phyloP scores from a whole-genome alignment of 2,329 filamentous ascomycete genomes.

The Sarocladiaceae sp. region DNA sequence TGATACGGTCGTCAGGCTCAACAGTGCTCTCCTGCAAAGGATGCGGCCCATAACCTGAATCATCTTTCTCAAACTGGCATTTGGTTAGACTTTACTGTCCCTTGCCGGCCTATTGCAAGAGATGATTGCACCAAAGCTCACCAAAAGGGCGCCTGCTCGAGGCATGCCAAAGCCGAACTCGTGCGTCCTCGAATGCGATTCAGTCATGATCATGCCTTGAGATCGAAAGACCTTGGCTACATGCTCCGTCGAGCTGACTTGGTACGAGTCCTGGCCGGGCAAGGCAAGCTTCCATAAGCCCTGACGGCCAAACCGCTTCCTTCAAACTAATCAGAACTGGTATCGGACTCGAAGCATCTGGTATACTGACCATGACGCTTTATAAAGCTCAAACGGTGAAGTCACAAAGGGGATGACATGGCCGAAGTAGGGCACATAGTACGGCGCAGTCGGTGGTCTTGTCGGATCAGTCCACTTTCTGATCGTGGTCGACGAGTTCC shows the following conservation, averaged over 20 bases:
- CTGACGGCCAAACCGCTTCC: conserved; percentile 4
- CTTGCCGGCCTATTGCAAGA: no score
- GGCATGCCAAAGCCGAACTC: conserved; percentile 3
- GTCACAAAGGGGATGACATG: neutral
- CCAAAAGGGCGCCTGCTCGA: neutral
- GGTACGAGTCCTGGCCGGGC: neutral
- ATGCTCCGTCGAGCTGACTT: neutral
- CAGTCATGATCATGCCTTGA: neutral
- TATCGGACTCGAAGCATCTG: neutral
- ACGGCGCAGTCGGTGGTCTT: neutral
- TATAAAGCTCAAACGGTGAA: neutral
- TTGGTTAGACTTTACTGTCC: neutral
- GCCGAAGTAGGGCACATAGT: conserved; percentile 2
- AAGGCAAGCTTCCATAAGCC: neutral
- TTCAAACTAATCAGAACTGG: neutral
- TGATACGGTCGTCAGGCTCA: neutral
- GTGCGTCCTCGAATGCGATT: neutral
- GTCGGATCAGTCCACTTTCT: neutral
- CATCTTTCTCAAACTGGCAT: neutral
- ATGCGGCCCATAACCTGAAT: conserved; percentile 1
- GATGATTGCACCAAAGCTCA: neutral
- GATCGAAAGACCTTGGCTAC: conserved; percentile 4
- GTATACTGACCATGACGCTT: neutral
- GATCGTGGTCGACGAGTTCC: neutral
- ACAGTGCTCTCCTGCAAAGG: neutral